Evolutionary conservation across 1,284 basidiomycete species (phyloP), one percentile per base, ranked within the genome.

Genomic region (Leccinum insolens): DNA sequence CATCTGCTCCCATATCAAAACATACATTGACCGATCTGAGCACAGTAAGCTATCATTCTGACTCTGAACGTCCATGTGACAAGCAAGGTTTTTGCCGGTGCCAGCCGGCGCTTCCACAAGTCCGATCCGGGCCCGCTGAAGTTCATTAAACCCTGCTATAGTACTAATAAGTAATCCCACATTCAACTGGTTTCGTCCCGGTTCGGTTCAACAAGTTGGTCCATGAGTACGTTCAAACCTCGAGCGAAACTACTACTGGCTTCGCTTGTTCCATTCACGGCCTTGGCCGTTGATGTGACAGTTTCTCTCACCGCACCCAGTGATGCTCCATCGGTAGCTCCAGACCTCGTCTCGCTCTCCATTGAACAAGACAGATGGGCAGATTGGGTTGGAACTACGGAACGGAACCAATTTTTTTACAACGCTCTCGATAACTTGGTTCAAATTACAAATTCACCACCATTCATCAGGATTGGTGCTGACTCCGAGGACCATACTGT

Each of bases 281-380:
- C 49, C 62, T 69, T 46, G 17, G 65, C 67, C 2, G 31, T 72
- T 52, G 60, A 74, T 37, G 72, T 80, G 39, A 55, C 58, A 8
- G 58, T 80, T 34, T 65, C 73, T 44, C 61, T 74, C 52, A 61
- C 44, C 12, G 69, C 71, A 31, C 79, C 79, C 14, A 63, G n/a
- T 22, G 63, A n/a, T 28, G 76, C 79, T 8, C 69, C 74, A 17
- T 65, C 66, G 2, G 67, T 88, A 11, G 81, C 81, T 2, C 80
- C 79, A 12, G 83, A 85, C 3, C 79, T 89, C 15, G 72, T 91
- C 34, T 88, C 87, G 0, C 83, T 90, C 70, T 91, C 88, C n/a
- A 85, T 91, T 65, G 89, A 90, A 74, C 86, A 89, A 74, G 89
- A 91, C 71, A 79, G 86, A 15, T 91, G 88, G 88, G 80, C 82